phyloP scores from a whole-genome alignment of 441 rosid species.

The Croton setiger region DNA sequence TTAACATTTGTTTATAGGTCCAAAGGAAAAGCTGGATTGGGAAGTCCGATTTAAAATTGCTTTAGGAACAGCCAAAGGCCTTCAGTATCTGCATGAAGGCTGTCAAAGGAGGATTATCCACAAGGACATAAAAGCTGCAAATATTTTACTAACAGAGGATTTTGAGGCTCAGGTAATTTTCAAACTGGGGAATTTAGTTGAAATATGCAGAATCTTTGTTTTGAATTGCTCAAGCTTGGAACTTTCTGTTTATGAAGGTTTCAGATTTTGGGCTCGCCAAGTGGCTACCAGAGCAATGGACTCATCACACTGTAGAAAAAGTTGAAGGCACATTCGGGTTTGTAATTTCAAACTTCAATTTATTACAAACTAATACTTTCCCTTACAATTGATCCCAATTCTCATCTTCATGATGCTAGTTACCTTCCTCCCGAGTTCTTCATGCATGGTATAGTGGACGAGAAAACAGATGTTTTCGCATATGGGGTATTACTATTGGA shows the following conservation, averaged over 20 bases:
- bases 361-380: neutral
- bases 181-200: constrained; percentile 6
- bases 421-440: constrained; percentile 94
- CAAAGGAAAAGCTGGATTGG: constrained; percentile 66
- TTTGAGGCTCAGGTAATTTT: constrained; percentile 70
- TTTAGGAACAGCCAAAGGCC: constrained; percentile 77
- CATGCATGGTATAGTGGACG: constrained; percentile 91
- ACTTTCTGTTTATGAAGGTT: constrained; percentile 41
- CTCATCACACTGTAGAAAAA: constrained; percentile 77
- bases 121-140: constrained; percentile 90
- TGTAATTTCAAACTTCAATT: constrained; percentile 14
- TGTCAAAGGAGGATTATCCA: constrained; percentile 94
- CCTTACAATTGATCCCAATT: constrained; percentile 4
- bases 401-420: constrained; percentile 28
- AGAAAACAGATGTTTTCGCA: constrained; percentile 89
- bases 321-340: constrained; percentile 98
- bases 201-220: neutral
- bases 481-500: constrained; percentile 77
- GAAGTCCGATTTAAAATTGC: constrained; percentile 65
- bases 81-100: constrained; percentile 79
- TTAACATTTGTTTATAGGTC: constrained; percentile 33
- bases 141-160: constrained; percentile 78
- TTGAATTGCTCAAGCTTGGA: constrained; percentile 9
- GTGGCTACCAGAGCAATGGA: constrained; percentile 94
- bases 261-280: constrained; percentile 94